Evolutionary conservation across 2,329 filamentous ascomycete species (phyloP).

Genomic region (Xylariales sp.): DNA sequence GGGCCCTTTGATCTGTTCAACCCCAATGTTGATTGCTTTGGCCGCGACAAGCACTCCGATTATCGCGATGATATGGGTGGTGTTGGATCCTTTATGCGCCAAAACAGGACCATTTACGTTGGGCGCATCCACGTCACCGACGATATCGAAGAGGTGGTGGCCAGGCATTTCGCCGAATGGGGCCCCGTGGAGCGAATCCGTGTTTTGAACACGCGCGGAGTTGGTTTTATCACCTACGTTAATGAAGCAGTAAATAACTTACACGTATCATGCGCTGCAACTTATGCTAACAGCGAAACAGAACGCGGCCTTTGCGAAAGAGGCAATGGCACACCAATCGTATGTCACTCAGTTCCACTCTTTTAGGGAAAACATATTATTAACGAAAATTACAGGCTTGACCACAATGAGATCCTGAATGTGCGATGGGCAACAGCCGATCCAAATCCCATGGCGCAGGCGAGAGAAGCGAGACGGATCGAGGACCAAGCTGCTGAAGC

Average conservation of each 20-base stretch:
- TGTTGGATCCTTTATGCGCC: constrained; percentile 86
- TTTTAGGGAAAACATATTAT: too few relatives aligned
- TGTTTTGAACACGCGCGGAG: constrained; percentile 82
- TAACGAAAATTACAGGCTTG: too few relatives aligned
- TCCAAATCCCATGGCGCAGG: constrained; percentile 91
- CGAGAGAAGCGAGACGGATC: constrained; percentile 79
- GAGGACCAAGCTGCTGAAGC: constrained; percentile 97
- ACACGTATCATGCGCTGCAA: constrained; percentile 28
- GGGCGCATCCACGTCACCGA: constrained; percentile 93
- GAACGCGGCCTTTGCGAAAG: constrained; percentile 86
- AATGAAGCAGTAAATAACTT: constrained; percentile 60
- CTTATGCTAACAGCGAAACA: too few relatives aligned
- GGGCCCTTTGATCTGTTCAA: constrained; percentile 86
- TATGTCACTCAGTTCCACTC: too few relatives aligned
- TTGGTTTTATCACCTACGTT: constrained; percentile 90
- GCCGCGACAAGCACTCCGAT: constrained; percentile 85
- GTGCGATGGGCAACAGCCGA: constrained; percentile 96
- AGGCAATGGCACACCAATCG: constrained; percentile 92
- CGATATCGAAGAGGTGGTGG: constrained; percentile 94
- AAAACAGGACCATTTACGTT: constrained; percentile 91
- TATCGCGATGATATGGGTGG: constrained; percentile 98
- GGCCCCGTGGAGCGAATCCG: constrained; percentile 84
- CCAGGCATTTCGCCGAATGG: constrained; percentile 95
- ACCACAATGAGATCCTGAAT: constrained; percentile 89
- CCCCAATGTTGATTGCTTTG: constrained; percentile 92